A percentile compares a stretch with the other conserved stretches of the same genome.
Evolutionary conservation across 192 early-diverging fungal genomes (phyloP).

Genomic region (Neocallimastix lanati): DNA sequence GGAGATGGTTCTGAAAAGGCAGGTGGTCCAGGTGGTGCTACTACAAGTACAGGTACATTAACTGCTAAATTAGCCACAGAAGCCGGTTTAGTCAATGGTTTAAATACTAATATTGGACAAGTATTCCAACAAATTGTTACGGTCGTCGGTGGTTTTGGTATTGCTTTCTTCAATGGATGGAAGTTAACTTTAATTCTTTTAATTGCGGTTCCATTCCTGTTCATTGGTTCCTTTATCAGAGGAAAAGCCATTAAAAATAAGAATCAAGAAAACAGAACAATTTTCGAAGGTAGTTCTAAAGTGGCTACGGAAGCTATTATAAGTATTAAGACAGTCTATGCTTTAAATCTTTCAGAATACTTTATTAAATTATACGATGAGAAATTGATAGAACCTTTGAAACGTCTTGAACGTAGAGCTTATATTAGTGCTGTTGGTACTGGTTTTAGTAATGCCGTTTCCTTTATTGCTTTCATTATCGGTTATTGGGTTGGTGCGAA

Average conservation of each 20-base stretch:
- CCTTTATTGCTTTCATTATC: neutral
- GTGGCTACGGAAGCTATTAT: constrained; percentile 68
- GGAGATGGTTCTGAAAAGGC: neutral
- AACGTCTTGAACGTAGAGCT: neutral
- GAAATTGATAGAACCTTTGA: neutral
- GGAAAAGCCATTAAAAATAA: neutral
- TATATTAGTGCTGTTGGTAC: neutral
- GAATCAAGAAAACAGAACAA: neutral
- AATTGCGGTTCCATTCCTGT: neutral
- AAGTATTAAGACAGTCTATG: constrained; percentile 69
- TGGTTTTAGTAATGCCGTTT: neutral
- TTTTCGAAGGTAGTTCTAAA: constrained; percentile 23
- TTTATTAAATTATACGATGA: neutral
- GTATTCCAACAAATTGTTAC: neutral
- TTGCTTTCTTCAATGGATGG: neutral
- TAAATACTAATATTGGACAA: neutral
- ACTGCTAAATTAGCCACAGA: too few relatives aligned
- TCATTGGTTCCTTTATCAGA: neutral
- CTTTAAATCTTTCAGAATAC: constrained; percentile 32
- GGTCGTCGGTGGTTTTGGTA: neutral
- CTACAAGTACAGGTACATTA: neutral
- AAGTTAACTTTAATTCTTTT: too few relatives aligned
- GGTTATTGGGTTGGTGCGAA: neutral
- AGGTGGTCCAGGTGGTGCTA: neutral
- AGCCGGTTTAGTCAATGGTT: constrained; percentile 2